Percentiles rank a stretch among this genome's conserved stretches.
These are phyloP conservation scores for Amaranthus hypochondriacus DNA, from an alignment of 148 eudicot genomes.

Conservation along the genomic window DNA sequence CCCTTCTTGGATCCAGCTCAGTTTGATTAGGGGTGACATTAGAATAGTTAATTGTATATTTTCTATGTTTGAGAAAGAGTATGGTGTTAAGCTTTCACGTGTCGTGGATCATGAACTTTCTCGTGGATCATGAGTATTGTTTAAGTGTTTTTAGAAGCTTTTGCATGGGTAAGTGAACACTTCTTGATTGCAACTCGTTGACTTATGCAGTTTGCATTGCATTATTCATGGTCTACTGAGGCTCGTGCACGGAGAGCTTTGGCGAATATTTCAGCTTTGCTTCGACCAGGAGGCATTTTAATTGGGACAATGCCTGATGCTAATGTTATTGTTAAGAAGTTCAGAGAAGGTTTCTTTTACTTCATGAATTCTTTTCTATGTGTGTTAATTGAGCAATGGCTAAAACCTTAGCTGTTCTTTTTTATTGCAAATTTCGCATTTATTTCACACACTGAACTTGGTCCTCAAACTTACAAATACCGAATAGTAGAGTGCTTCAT, in stretches of 20 bases:
- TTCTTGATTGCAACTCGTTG: not conserved
- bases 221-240: conserved; percentile 99
- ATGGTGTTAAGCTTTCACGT: not conserved
- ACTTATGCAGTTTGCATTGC: conserved; percentile 91
- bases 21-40: not conserved
- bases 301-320: conserved; percentile 99
- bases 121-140: not conserved
- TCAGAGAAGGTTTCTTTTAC: conserved; percentile 63
- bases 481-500: no score
- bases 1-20: not conserved
- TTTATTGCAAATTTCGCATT: not conserved
- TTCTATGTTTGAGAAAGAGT: not conserved
- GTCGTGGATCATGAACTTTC: not conserved
- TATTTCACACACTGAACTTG: not conserved
- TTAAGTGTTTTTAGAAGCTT: not conserved
- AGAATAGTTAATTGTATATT: not conserved
- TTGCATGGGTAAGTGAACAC: not conserved
- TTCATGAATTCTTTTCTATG: not conserved
- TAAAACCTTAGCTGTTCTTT: not conserved
- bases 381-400: not conserved
- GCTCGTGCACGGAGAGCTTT: conserved; percentile 96
- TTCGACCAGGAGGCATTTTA: conserved; percentile 92
- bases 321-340: conserved; percentile 87
- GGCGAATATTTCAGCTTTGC: conserved; percentile 93
- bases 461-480: not conserved